Evolutionary conservation across 805 yeast genomes (phyloP), one percentile per base, ranked within the genome.

Genomic region (Lachancea sp.): DNA sequence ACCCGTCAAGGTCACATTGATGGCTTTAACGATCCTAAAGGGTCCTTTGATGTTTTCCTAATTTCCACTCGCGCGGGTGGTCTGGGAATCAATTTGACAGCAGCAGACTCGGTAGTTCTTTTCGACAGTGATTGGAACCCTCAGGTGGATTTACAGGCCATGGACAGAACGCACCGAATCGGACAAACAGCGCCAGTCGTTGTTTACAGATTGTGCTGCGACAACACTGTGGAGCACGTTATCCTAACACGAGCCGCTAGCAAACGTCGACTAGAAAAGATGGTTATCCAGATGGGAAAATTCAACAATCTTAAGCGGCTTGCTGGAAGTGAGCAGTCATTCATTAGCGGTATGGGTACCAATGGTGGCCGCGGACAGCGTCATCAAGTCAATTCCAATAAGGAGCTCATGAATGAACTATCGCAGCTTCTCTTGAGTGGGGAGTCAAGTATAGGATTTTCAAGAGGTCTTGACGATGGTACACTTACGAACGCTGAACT

Each of bases 51-150:
- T 22, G 72, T 89, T 1, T 91, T 91, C 52, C 63, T 93, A 42
- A 70, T 93, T 12, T 84, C 95, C 12, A 93, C 99, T 0, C 72
- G 98, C 50, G 91, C 98, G 0, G 99, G 97, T 9, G 98, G 98
- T 0, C 73, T 91, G 27, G 99, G 99, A 4, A 78, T 91, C 36
- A 91, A 91, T 58, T 69, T 91, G 45, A 77, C 82, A 0, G 79
- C 83, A 0, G 96, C 98, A 0, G 97, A 93, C 52, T 82, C 95
- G 1, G 98, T 93, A 1, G 77, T 91, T 3, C 56, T 91, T 10
- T 89, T 87, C 59, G 99, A 91, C 58, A 84, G 88, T 46, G 99
- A 91, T 59, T 91, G 97, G 96, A 91, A 91, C 57, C 99, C 98
- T 0, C 97, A 91, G 59, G 95, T 88, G 50, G 98, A 91, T 65